Evolutionary conservation across 2,329 filamentous ascomycete species (phyloP).

Genomic region (Clonostachys chloroleuca): DNA sequence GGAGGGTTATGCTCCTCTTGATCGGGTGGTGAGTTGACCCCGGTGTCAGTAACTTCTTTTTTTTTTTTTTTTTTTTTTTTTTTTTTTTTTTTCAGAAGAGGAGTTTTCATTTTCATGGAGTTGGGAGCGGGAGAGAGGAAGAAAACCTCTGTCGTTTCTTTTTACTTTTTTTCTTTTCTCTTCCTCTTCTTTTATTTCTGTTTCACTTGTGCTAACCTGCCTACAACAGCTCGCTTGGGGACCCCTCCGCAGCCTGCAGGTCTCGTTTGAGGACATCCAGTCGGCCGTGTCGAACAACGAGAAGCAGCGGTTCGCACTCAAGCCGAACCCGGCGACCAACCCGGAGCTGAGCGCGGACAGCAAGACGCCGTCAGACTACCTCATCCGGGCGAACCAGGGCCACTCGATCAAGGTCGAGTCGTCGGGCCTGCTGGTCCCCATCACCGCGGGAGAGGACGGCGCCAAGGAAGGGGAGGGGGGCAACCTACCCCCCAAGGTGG

Average conservation of each 20-base stretch:
- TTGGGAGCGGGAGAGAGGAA: neutral
- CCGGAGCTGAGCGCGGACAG: constrained; percentile 15
- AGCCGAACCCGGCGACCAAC: constrained; percentile 33
- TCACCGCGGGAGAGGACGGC: constrained; percentile 44
- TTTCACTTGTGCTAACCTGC: neutral
- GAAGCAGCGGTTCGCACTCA: constrained; percentile 86
- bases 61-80: too few species aligned
- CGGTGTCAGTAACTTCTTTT: too few species aligned
- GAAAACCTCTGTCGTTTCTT: neutral
- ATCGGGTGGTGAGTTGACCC: constrained; percentile 55
- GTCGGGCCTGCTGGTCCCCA: constrained; percentile 64
- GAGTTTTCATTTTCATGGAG: too few species aligned
- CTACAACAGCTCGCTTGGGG: constrained; percentile 42
- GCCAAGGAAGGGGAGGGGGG: too few species aligned
- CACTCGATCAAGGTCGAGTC: constrained; percentile 77
- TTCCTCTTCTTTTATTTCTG: too few species aligned
- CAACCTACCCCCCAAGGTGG: constrained; percentile 61
- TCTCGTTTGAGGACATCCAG: constrained; percentile 72
- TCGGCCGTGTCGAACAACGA: constrained; percentile 69
- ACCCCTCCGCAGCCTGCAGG: constrained; percentile 61
- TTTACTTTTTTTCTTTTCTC: neutral
- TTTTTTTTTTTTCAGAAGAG: too few species aligned
- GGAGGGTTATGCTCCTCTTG: constrained; percentile 55
- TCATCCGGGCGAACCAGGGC: constrained; percentile 94
- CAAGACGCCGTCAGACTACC: constrained; percentile 59